phyloP scores from a whole-genome alignment of 352 stramenopile species.

The Pilasporangium apinafurcum region DNA sequence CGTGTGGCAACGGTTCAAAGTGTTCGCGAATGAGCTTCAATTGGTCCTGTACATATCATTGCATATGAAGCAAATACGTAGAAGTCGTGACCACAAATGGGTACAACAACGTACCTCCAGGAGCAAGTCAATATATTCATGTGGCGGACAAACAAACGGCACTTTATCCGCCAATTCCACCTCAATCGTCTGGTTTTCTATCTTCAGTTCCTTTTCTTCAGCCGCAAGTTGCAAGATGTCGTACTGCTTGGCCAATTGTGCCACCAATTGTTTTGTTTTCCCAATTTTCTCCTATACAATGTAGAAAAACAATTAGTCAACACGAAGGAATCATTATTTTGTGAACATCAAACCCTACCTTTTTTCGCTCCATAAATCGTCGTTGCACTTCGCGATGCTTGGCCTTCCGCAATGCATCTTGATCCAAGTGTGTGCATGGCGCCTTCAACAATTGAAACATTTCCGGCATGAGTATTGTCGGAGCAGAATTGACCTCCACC shows the following conservation, averaged over 20 bases:
- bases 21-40: constrained; percentile 4
- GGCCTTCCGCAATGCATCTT: constrained; percentile 22
- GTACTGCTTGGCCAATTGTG: constrained; percentile 19
- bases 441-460: too few relatives aligned
- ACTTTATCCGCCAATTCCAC: constrained; percentile 3
- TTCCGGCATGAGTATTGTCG: too few relatives aligned
- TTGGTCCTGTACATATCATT: constrained; percentile 3
- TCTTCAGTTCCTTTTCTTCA: constrained; percentile 17
- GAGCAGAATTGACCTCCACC: constrained; percentile 1
- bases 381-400: constrained; percentile 40
- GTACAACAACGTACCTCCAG: constrained; percentile 9
- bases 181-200: constrained; percentile 14
- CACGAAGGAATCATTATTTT: not conserved
- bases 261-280: constrained; percentile 16
- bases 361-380: constrained; percentile 38
- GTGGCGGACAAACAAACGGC: constrained; percentile 1
- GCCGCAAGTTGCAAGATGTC: constrained; percentile 12
- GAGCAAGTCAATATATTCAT: constrained; percentile 15
- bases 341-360: constrained; percentile 4
- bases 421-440: too few relatives aligned
- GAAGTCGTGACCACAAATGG: not conserved
- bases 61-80: not conserved
- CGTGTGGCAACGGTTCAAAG: constrained; percentile 1
- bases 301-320: not conserved
- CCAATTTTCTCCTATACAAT: constrained; percentile 18